Evolutionary conservation across 441 rosid species (phyloP), one percentile per base, ranked within the genome.

Genomic region (Croton setiger): DNA sequence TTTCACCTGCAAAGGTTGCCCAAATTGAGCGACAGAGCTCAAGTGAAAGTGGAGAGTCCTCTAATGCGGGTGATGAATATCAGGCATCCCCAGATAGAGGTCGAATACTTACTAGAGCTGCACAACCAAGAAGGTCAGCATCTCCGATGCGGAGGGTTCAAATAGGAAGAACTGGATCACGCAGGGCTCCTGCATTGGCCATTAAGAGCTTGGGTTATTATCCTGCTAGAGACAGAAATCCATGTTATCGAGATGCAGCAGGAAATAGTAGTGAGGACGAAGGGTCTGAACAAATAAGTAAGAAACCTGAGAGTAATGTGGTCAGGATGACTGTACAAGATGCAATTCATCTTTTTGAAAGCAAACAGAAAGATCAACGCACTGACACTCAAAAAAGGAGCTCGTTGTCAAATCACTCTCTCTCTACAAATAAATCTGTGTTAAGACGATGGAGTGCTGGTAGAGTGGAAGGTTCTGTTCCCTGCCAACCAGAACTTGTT

Each of bases 101-200:
- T 79, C 85, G 89, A 64, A 41, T 80, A 69, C 64, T 82, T 49
- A 54, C 78, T 64, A 83, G 90, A 78, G 83, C 89, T 52, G 81
- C 83, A 67, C 76, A 83, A 27, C 84, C 87, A 53, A 88, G 88
- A 70, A 80, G 93, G 80, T 86, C 93, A 7, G 90, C 89, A 17
- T 88, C 93, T 64, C 93, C 93, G 33, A 88, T 86, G 93, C 81
- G 89, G 70, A 84, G 90, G 81, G 71, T 88, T 74, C 93, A 88
- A 75, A 83, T 88, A 55, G 90, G 88, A 64, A 83, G 87, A 71
- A 70, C 68, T 61, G 86, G 89, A 54, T 78, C 88, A 39, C 93
- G 74, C 57, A 81, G 87, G 67, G 80, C 89, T 17, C 71, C 89
- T 70, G 84, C 88, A 39, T 59, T 86, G 67, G 77, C 87, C 60